Percentiles rank a stretch among this genome's conserved stretches.
Conservation (phyloP, 306 rosid species). For the peach (Prunus persica) region Prunus_persica_NCBIv2 NC_034009.1:23903501-23904000, state of each 20-base stretch:
- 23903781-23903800: neutral
- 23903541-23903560: neutral
- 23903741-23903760: slow-evolving; percentile 93
- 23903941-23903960: slow-evolving; percentile 87
- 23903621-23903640: slow-evolving; percentile 61
- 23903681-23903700: slow-evolving; percentile 67
- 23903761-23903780: slow-evolving; percentile 60
- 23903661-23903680: slow-evolving; percentile 71
- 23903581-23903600: neutral
- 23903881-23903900: slow-evolving; percentile 21
- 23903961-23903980: slow-evolving; percentile 62
- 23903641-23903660: slow-evolving; percentile 71
- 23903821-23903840: neutral
- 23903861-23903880: slow-evolving; percentile 5
- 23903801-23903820: neutral
- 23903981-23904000: neutral
- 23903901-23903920: slow-evolving; percentile 91
- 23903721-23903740: slow-evolving; percentile 81
- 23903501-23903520: neutral
- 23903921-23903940: slow-evolving; percentile 98
- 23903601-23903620: slow-evolving; percentile 8
- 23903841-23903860: neutral
- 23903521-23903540: neutral
- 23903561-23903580: neutral
- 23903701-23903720: slow-evolving; percentile 81